phyloP scores from a whole-genome alignment of 805 yeast species.

The Saccharomycopsis sp. region DNA sequence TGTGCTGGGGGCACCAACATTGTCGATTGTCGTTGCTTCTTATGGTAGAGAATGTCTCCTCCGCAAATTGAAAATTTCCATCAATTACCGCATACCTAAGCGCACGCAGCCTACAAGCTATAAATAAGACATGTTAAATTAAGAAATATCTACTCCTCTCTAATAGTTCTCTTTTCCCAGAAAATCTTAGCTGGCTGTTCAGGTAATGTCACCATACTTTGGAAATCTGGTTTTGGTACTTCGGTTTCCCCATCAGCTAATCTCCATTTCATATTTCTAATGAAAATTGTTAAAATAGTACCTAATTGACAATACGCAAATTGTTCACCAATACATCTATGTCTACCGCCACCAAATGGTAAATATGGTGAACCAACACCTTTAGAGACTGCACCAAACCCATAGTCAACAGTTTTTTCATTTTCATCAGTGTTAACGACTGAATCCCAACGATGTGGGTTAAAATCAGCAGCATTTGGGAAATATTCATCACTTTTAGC shows the following conservation, averaged over 20 bases:
- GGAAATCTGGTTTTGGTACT: slow-evolving; percentile 68
- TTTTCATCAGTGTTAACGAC: slow-evolving; percentile 29
- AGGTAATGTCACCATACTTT: slow-evolving; percentile 92
- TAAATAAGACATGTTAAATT: not conserved
- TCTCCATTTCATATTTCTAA: slow-evolving; percentile 74
- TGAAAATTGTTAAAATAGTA: slow-evolving; percentile 65
- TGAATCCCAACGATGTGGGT: slow-evolving; percentile 84
- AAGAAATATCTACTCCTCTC: slow-evolving; percentile 14
- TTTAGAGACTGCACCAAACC: slow-evolving; percentile 93
- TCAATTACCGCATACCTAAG: not conserved
- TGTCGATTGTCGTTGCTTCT: not conserved
- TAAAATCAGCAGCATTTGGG: slow-evolving; percentile 64
- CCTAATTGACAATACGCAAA: slow-evolving; percentile 94
- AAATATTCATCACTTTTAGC: slow-evolving; percentile 70
- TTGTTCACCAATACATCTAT: slow-evolving; percentile 98
- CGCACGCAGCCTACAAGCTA: not conserved
- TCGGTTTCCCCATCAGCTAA: slow-evolving; percentile 44
- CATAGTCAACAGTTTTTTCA: slow-evolving; percentile 65
- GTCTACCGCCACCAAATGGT: slow-evolving; percentile 99
- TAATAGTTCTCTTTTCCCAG: slow-evolving; percentile 59
- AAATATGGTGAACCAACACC: slow-evolving; percentile 94
- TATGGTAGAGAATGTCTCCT: not conserved
- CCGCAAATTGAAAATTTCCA: not conserved
- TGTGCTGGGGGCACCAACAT: slow-evolving; percentile 93
- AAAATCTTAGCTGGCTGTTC: slow-evolving; percentile 60